phyloP scores from a whole-genome alignment of 2,329 filamentous ascomycete genomes.

The Stenocarpella maydis region DNA sequence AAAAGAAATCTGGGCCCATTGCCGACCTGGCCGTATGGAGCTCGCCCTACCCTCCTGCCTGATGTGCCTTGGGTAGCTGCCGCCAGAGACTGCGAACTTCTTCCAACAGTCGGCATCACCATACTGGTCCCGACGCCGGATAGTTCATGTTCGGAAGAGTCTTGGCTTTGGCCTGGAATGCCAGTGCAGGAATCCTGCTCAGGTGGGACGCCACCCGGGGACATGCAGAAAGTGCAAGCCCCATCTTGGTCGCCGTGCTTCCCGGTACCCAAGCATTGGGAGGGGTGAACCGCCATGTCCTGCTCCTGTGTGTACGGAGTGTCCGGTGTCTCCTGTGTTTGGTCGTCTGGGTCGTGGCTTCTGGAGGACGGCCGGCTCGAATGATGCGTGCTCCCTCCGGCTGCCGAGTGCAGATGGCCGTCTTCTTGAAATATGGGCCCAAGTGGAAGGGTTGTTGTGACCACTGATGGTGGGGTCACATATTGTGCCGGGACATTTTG shows the following conservation, averaged over 20 bases:
- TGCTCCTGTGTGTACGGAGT: not conserved
- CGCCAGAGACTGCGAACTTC: too few relatives aligned
- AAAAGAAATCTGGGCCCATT: not conserved
- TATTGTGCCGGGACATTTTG: not conserved
- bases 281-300: not conserved
- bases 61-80: too few relatives aligned
- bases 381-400: not conserved
- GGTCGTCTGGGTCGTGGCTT: not conserved
- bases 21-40: too few relatives aligned
- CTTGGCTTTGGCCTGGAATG: not conserved
- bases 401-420: not conserved
- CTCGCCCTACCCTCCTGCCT: too few relatives aligned
- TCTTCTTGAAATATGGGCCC: not conserved
- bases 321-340: not conserved
- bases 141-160: not conserved
- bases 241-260: not conserved
- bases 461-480: not conserved
- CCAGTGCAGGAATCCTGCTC: not conserved
- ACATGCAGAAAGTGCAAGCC: not conserved
- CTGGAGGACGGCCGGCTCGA: not conserved
- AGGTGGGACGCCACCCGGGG: not conserved
- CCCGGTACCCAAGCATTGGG: not conserved
- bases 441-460: not conserved
- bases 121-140: not conserved
- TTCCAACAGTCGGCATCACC: too few relatives aligned